Evolutionary conservation across 2,329 filamentous ascomycete species (phyloP), one percentile per base, ranked within the genome.

Genomic region (Ilyonectria sp.): DNA sequence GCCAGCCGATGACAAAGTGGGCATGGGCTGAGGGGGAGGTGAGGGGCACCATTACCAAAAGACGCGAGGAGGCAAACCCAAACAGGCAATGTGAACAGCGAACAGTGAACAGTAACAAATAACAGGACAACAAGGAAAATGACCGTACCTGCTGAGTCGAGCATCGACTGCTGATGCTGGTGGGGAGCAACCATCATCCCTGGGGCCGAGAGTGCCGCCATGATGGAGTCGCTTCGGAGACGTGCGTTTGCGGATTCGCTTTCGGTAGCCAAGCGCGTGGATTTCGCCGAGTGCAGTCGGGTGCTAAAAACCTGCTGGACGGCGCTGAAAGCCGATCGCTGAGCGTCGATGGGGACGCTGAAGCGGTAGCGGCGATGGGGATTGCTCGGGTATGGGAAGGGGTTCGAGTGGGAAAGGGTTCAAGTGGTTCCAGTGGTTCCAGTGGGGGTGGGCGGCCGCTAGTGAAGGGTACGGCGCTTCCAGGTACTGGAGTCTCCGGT

Each of bases 181-280:
- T 73, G 74, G 68, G 68, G 64, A 58, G 70, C 64, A 60, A 65
- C 69, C 60, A 73, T 58, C 63, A 69, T 69, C 60, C 71, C 66
- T 59, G 72, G 64, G 63, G 61, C 74, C 69, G 74, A 75, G 56
- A 74, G 62, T 67, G 70, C 68, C 72, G 74, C 74, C 74, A 76
- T 74, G 47, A 57, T 49, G 60, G 66, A 70, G 63, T 54, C 26
- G 49, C 55, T 52, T 44, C 35, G 43, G 53, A 31, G 35, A 23
- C 56, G 62, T 54, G 62, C 53, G 37, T 70, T 68, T 26, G 67
- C 56, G 67, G 52, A 13, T 60, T 70, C 65, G 63, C 63, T 61
- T 66, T 66, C 58, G 57, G 63, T 50, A 44, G 57, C 57, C 43
- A 60, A 50, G 56, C 35, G 50, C 54, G 63, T 65, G 63, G 57